These are phyloP conservation scores for Hymenoscyphus occultus DNA, from an alignment of 2,329 filamentous ascomycete genomes.

Conservation along the genomic window DNA sequence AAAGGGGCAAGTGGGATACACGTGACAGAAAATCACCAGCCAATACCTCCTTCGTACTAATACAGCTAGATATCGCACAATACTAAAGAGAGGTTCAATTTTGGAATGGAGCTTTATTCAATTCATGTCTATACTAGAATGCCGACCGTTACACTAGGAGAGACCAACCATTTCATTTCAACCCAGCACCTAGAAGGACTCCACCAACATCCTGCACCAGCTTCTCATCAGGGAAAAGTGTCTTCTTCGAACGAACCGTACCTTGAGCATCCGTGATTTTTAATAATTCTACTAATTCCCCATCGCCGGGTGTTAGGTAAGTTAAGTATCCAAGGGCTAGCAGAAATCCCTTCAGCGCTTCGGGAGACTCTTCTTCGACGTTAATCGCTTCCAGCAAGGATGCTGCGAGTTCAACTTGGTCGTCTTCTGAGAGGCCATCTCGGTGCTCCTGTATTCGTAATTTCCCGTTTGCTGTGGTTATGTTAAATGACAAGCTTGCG, in stretches of 20 bases:
- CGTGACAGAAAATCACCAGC: too few relatives aligned
- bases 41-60: neutral
- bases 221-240: conserved; percentile 54
- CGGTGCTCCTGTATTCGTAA: conserved; percentile 55
- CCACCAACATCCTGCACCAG: conserved; percentile 51
- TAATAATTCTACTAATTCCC: conserved; percentile 78
- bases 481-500: conserved; percentile 78
- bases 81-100: neutral
- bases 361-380: conserved; percentile 58
- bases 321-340: conserved; percentile 73
- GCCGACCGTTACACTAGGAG: neutral
- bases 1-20: too few relatives aligned
- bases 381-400: conserved; percentile 71
- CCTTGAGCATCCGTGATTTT: conserved; percentile 71
- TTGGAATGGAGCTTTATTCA: neutral
- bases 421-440: conserved; percentile 61
- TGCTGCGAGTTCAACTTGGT: conserved; percentile 79
- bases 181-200: conserved; percentile 41
- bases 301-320: conserved; percentile 66
- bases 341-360: conserved; percentile 74
- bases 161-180: conserved; percentile 21
- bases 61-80: neutral
- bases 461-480: conserved; percentile 68
- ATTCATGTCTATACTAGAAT: neutral
- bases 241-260: conserved; percentile 57